Evolutionary conservation across 352 stramenopile genomes (phyloP), one percentile per base, ranked within the genome.

Genomic region (Labyrinthula sp.): DNA sequence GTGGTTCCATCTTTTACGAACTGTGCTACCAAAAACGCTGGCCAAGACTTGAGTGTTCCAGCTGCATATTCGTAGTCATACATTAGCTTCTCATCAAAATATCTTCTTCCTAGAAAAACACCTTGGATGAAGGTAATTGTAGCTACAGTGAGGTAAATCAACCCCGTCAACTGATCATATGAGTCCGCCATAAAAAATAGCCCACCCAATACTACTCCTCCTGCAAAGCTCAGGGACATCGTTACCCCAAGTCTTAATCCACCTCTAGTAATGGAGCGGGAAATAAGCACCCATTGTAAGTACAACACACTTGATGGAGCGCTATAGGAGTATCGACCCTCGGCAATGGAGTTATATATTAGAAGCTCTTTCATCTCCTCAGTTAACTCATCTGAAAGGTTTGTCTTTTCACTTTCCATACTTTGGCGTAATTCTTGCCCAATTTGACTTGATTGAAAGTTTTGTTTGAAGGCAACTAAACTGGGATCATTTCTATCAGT

Each of bases 41-140:
- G 18, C 43, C 43, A 52, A 5, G 18, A 35, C 20, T 25, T 23
- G 40, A 47, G 36, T 18, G 43, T 52, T n/a, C 43, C 43, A 7
- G 30, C 20, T 9, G 29, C 43, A 3, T 23, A 8, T 15, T 52
- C 43, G 26, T 52, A 28, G 17, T 43, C 35, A 20, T 35, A 52
- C 43, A 52, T 52, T 18, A 25, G 43, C 23, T 52, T 52, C 35
- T 52, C 43, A 14, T 25, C 43, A 5, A 47, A 15, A 35, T 52
- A 52, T 18, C 43, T 31, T 20, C 47, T 35, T 15, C 43, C 43
- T 9, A 50, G 10, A 54, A 52, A 52, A 9, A 35, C 47, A 26
- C 30, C 30, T 6, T 52, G 30, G 8, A 52, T 35, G 20, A 52
- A 52, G 21, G 43, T 54, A 31, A 52, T 52, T 23, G 43, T 52